Base-by-base conservation (phyloP, 169 alveolate species). In the Plasmodium yoelii region DNA sequence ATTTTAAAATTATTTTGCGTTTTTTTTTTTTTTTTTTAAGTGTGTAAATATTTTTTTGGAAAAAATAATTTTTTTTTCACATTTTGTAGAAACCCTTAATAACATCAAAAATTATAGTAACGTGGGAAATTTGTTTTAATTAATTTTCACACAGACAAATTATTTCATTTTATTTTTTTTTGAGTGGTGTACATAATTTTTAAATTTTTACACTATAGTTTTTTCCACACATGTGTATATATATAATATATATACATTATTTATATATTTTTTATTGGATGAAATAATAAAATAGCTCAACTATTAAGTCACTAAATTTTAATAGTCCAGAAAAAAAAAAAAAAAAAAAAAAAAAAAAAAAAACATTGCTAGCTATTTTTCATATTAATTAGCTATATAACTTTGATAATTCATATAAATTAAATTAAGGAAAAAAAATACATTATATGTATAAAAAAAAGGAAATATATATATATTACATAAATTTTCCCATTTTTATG, bases 281-380 rank as follows among this genome's bases (percentile, higher is more conserved):
- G 44, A 73, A 73, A 39, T 73, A 49, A 61, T 73, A 39, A 57
- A 39, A 59, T 19, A 63, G 57, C 55, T 56, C 60, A 13, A 44
- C 24, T 46, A 39, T 73, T 57, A 61, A 73, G 47, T 47, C 87
- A 19, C 70, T 24, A 15, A 8, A 63, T 57, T 56, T 19, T 69
- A 73, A 73, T 56, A 73, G 87, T 39, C 28, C 87, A 73, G 56
- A 24, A 57, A 28, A 46, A 73, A 55, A 56, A 67, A 65, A 64
- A 64, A 5, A 6, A 68, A 68, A 68, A 68, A n/a, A n/a, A n/a
- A n/a, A n/a, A 46, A 24, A 64, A 64, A 34, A 34, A 34, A 34
- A 34, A 34, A 34, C 42, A 34, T 34, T 34, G 42, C 42, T 34
- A 34, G 4, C 42, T 34, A 34, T 34, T 34, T 34, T 34, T 34